Evolutionary conservation across 495 filamentous ascomycete genomes (phyloP), one percentile per base, ranked within the genome.

Genomic region (Tricharina praecox): DNA sequence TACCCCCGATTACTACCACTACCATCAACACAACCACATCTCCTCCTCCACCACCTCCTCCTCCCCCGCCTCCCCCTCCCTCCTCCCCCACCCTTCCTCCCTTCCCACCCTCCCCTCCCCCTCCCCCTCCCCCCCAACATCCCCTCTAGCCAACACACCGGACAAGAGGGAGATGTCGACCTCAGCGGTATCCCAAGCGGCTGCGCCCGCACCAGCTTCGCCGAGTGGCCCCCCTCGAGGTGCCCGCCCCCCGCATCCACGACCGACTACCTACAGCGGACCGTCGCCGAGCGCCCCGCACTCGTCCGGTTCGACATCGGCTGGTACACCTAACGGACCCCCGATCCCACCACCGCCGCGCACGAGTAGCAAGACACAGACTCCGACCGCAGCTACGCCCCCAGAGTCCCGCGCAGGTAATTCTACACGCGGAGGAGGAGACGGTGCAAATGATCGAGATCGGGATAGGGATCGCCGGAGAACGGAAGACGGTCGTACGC

Each of bases 221-320:
- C 47, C 54, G 19, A 15, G 19, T 26, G 41, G 19, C 16, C 41
- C 58, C 32, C 62, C 65, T 13, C 56, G 64, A 32, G 57, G 57
- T 50, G 47, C 57, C 35, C 47, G 57, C 18, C 56, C 57, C 32
- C 16, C 57, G 39, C 53, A 60, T 48, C 56, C 57, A 18, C 57
- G 57, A 43, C 57, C 57, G 18, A 60, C 57, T 5, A 60, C 57
- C 3, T 60, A 60, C 34, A 55, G 56, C 43, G 56, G 56, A 11
- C 42, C 50, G 19, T 49, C 56, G 33, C 56, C 56, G 28, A 59
- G 46, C 8, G 47, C 45, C 41, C 50, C 44, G 19, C 13, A 15
- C 13, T 57, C 45, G 33, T 44, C 55, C 20, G 48, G 34, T 21
- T 49, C 49, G 30, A 34, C 56, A 9, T 45, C 48, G 23, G 40